Conservation (phyloP, 139 green algal species). For the Chlorella ohadii region DNA sequence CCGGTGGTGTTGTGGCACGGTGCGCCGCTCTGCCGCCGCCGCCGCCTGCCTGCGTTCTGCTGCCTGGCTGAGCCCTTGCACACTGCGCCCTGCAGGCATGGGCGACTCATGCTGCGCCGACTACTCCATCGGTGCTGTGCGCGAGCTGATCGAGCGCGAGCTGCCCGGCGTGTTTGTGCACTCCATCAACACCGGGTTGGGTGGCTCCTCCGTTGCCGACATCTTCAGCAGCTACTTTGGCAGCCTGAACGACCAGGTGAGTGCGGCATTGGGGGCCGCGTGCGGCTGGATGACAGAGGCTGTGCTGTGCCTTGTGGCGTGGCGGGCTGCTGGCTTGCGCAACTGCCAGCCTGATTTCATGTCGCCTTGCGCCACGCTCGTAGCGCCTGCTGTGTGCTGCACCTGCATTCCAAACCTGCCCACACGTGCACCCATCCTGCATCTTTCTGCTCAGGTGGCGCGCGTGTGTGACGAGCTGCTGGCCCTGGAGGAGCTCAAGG, state of each 20-base stretch:
- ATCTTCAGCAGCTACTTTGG: constrained; percentile 73
- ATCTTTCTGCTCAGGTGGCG: constrained; percentile 63
- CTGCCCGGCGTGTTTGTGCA: constrained; percentile 76
- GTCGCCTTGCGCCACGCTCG: no score
- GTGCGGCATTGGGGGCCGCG: background rate
- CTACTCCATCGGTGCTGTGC: constrained; percentile 61
- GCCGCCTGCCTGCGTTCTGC: background rate
- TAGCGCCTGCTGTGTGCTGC: no score
- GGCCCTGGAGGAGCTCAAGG: constrained; percentile 61
- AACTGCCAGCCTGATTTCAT: no score
- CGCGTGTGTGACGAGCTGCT: constrained; percentile 71
- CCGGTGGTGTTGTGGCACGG: constrained; percentile 85
- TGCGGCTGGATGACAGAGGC: no score
- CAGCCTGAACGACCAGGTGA: constrained; percentile 78
- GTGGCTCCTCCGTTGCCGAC: constrained; percentile 43
- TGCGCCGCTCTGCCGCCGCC: background rate
- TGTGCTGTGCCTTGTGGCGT: no score
- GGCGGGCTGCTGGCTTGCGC: no score
- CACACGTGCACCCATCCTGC: no score
- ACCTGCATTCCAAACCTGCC: no score
- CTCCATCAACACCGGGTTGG: constrained; percentile 70
- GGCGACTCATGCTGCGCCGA: constrained; percentile 72
- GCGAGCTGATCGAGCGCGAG: constrained; percentile 47
- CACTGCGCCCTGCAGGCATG: constrained; percentile 73
- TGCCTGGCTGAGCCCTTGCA: background rate